phyloP scores from a whole-genome alignment of 768 basidiomycete species.

The Podaxis sp. region DNA sequence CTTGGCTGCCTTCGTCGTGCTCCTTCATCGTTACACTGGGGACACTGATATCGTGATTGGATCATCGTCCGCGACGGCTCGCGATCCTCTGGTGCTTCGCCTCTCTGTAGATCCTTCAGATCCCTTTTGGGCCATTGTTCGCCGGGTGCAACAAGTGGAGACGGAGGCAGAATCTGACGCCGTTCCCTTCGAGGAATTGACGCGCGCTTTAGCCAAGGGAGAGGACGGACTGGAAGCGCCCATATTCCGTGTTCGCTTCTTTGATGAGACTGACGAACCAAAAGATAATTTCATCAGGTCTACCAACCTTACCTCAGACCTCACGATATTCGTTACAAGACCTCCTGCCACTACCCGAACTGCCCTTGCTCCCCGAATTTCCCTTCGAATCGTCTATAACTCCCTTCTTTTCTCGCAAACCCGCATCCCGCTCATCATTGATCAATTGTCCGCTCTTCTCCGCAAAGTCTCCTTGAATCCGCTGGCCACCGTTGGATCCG shows the following conservation, averaged over 20 bases:
- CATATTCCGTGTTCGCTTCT: conserved; percentile 94
- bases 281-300: conserved; percentile 73
- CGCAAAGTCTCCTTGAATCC: conserved; percentile 70
- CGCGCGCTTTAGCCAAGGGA: conserved; percentile 63
- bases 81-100: conserved; percentile 81
- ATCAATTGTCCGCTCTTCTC: conserved; percentile 81
- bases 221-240: conserved; percentile 61
- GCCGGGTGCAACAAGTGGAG: conserved; percentile 82
- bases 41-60: conserved; percentile 93
- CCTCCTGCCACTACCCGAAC: conserved; percentile 65
- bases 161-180: conserved; percentile 78
- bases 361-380: conserved; percentile 70
- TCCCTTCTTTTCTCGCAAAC: conserved; percentile 84
- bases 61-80: conserved; percentile 73
- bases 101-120: conserved; percentile 81
- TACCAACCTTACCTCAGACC: conserved; percentile 85
- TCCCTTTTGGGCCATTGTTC: conserved; percentile 86
- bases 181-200: conserved; percentile 77
- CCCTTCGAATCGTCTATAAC: conserved; percentile 89
- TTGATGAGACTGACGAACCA: conserved; percentile 82
- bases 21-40: conserved; percentile 93
- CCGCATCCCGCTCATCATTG: conserved; percentile 76
- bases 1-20: conserved; percentile 86
- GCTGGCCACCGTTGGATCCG: conserved; percentile 67
- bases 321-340: conserved; percentile 85